Base-by-base conservation (phyloP, 768 basidiomycete genomes). In the Mycena capillaripes region DNA sequence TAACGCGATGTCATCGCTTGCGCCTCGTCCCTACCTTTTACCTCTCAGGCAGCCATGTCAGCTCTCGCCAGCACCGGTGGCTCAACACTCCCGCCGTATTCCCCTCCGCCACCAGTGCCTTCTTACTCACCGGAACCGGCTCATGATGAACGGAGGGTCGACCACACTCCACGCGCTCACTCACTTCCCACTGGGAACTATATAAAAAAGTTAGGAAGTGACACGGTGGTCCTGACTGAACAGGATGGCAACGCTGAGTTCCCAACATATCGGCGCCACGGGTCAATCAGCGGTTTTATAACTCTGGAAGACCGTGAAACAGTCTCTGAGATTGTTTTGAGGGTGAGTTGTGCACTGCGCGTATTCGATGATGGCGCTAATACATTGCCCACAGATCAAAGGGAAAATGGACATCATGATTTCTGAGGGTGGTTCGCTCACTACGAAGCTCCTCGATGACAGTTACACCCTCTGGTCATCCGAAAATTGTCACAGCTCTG, bases 91-190 rank as follows among this genome's bases (percentile, higher is more conserved):
- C 90, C 92, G 23, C 78, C 77, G 8, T 93, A 93, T 77, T 85
- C 89, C 0, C 84, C 88, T 2, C 87, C 90, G 8, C 80, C 81
- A 2, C 88, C 88, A 30, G 84, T 87, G 1, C 92, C 92, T 1
- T 77, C 81, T 10, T 94, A 93, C 76, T 90, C 92, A 57, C 85
- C 79, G 40, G 86, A 86, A 30, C 91, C 89, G 38, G 78, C 84
- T 5, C 82, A 80, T 3, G 89, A 86, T 30, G 92, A 93, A 74
- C 82, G 83, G 63, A 83, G 83, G 21, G 86, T 93, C 10, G 86
- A 89, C 48, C 84, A 84, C 52, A 87, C 89, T 0, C 88, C 85
- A 9, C 79, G 80, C 27, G 68, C 75, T 1, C 66, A 19, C 53
- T 44, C 65, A 32, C 63, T 44, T 6, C 71, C 77, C 0, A 84